Evolutionary conservation across 352 stramenopile genomes (phyloP), one percentile per base, ranked within the genome.

Genomic region (Phytophthora colocasiae): DNA sequence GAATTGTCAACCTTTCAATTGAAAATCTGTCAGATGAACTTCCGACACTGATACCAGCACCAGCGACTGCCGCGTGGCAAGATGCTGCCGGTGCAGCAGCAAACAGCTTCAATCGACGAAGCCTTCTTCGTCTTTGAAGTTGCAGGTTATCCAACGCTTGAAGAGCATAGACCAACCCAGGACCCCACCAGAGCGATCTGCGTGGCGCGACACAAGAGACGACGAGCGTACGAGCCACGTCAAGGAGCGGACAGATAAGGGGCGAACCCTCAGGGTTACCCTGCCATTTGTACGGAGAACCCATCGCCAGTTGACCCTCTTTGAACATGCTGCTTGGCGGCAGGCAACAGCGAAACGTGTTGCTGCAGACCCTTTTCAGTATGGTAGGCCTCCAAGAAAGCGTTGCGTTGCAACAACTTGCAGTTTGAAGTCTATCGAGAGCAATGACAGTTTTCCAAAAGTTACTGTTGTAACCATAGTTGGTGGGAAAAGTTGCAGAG

Each of bases 171-270:
- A 48, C 22, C 26, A 31, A 57, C 15, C 27, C 40, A 60, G 19
- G 41, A 48, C 41, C 15, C 19, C 9, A 24, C 36, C 52, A 19
- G 40, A 14, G 29, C 41, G 50, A 63, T 54, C 32, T 59, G 47
- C 47, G 31, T 54, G n/a, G 19, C 17, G 47, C 47, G 29, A 41
- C 31, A 54, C 32, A 43, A 26, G 19, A 51, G 60, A 68, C 36
- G 46, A 40, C 58, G 58, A 65, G 14, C 9, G 47, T 39, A 65
- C 17, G 47, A 65, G 47, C 45, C 19, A 67, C 43, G 34, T 56
- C 59, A 67, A 68, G 39, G 17, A 31, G 60, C 32, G 60, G 44
- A 12, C 60, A 63, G 27, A 56, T 68, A 68, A 44, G 41, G 34
- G 59, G 34, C 59, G 11, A 55, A 36, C 5, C 22, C 22, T 22